Percentiles rank a stretch among this genome's conserved stretches.
Conservation (phyloP, 2,329 filamentous ascomycete genomes). For the Neonectria neomacrospora region DNA sequence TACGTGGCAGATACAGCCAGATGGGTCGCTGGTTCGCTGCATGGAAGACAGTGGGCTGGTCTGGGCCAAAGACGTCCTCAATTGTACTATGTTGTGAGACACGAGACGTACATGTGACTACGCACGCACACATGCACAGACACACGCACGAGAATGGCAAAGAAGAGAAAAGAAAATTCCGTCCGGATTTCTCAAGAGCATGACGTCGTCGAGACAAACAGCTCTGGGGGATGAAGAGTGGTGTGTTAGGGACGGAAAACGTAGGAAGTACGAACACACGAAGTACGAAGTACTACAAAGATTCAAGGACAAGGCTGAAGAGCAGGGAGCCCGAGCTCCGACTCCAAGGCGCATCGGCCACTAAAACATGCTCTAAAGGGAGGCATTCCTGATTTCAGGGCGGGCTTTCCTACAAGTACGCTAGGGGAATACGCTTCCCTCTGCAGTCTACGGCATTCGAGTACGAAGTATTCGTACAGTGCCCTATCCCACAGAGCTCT, state of each 20-base stretch:
- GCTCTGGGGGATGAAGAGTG: not conserved
- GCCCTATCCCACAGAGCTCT: too few species aligned
- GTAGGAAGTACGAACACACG: not conserved
- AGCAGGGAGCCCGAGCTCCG: not conserved
- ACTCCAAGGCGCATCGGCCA: not conserved
- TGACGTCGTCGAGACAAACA: slow-evolving; percentile 7
- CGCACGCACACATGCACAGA: slow-evolving; percentile 7
- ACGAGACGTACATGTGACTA: slow-evolving; percentile 24
- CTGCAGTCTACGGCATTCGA: not conserved
- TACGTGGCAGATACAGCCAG: slow-evolving; percentile 25
- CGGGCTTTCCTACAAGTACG: not conserved
- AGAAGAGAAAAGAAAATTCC: slow-evolving; percentile 7
- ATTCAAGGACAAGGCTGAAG: slow-evolving; percentile 1
- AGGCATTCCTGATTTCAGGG: not conserved
- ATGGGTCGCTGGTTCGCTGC: slow-evolving; percentile 8
- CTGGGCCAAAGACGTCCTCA: not conserved
- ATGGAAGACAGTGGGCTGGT: slow-evolving; percentile 4
- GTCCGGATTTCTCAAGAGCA: not conserved
- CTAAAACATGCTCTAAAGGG: not conserved
- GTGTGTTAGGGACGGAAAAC: not conserved
- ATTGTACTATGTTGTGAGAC: slow-evolving; percentile 15
- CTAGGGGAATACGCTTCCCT: not conserved
- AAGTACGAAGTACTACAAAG: not conserved
- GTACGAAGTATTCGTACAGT: not conserved
- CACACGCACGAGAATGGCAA: slow-evolving; percentile 13